Evolutionary conservation across 257 asterid species (phyloP).

Genomic region (Nicotiana obtusifolia): DNA sequence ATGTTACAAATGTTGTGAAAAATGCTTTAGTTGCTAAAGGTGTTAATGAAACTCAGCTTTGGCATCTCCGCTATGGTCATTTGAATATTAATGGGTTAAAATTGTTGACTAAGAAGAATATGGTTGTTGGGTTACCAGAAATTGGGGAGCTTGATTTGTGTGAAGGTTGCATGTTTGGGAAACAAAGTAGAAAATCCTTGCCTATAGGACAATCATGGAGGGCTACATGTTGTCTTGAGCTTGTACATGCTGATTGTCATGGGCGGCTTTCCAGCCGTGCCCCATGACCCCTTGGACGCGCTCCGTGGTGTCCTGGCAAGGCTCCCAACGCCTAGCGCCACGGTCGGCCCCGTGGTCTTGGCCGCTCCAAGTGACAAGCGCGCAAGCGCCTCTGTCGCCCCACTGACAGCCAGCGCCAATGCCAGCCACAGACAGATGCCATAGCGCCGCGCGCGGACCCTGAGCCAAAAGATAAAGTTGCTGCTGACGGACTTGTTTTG

Average conservation of each 20-base stretch:
- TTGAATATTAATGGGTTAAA: background rate
- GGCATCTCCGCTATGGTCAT: constrained; percentile 8
- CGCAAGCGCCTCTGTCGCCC: too few species aligned
- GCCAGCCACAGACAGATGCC: too few species aligned
- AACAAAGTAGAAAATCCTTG: background rate
- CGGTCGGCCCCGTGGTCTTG: too few species aligned
- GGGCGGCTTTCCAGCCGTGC: too few species aligned
- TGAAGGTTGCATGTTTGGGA: background rate
- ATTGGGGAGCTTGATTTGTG: background rate
- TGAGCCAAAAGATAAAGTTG: too few species aligned
- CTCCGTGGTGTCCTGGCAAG: too few species aligned
- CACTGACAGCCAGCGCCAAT: too few species aligned
- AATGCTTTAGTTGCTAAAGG: background rate
- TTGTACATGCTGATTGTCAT: background rate
- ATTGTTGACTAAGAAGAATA: background rate
- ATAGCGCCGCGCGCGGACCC: too few species aligned
- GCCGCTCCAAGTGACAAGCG: too few species aligned
- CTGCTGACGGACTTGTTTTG: too few species aligned
- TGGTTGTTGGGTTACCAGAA: constrained; percentile 7
- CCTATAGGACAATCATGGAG: background rate
- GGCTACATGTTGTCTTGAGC: background rate
- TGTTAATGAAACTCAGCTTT: background rate
- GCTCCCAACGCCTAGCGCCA: too few species aligned
- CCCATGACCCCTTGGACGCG: too few species aligned
- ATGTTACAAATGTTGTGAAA: background rate